Evolutionary conservation across 2,329 filamentous ascomycete genomes (phyloP), one percentile per base, ranked within the genome.

Genomic region (Aspergillaceae sp.): DNA sequence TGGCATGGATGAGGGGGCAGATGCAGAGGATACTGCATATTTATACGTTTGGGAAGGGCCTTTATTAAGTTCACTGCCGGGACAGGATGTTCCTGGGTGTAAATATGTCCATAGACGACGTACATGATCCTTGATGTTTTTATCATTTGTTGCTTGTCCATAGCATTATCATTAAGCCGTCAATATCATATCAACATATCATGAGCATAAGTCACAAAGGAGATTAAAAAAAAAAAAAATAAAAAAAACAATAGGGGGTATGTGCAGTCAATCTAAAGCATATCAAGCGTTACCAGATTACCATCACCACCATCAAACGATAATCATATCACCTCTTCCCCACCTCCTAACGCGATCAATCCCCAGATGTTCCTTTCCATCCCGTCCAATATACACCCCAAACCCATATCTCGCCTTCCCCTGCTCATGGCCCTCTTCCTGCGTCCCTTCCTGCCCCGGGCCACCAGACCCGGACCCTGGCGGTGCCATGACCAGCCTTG

Each of bases 401-500:
- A 82, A 79, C 0, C 73, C 77, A 53, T 79, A 83, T 43, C 66
- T 66, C 6, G 71, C 58, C 38, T 60, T 51, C 4, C 63, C 52
- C 10, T 62, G 59, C 36, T 70, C 68, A 1, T 19, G 19, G 19
- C 19, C 19, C 19, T 19, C 19, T 19, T 19, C 19, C 19, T 19
- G 19, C 19, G 19, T 19, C 19, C 19, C 19, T 19, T 19, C 19
- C 19, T 19, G 19, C 19, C 19, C 19, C 19, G 19, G 19, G 19
- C 19, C 19, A 19, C 19, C 19, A 19, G 19, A 19, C 19, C 19
- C 19, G 19, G 19, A 19, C 1, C 64, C 64, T 0, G 65, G 65
- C 0, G 68, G 64, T 0, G 66, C 72, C 68, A 38, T 79, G 43
- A 87, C 82, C 2, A 95, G 70, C 37, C 85, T 74, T 0, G 77